phyloP scores from a whole-genome alignment of 2,329 filamentous ascomycete genomes.

The Ceratocystis lukuohia region DNA sequence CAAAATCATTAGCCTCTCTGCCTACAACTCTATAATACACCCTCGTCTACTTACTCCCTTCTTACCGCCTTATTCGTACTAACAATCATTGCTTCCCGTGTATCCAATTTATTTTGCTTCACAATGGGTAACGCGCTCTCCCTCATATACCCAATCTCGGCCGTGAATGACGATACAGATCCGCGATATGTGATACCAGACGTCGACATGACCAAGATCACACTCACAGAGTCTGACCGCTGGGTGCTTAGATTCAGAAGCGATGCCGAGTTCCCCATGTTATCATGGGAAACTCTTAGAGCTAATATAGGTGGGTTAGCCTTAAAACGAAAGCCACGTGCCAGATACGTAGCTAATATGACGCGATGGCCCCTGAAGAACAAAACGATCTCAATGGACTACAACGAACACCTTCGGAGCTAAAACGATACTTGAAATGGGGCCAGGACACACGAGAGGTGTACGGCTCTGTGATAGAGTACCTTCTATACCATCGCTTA shows the following conservation, averaged over 20 bases:
- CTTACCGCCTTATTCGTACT: neutral
- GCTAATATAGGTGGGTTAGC: slow-evolving; percentile 14
- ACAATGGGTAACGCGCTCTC: slow-evolving; percentile 18
- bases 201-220: slow-evolving; percentile 18
- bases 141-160: slow-evolving; percentile 10
- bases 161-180: slow-evolving; percentile 6
- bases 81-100: neutral
- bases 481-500: slow-evolving; percentile 60
- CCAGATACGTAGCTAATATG: neutral
- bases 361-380: slow-evolving; percentile 25
- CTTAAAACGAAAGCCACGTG: neutral
- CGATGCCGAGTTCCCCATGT: slow-evolving; percentile 15
- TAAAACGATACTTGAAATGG: slow-evolving; percentile 68
- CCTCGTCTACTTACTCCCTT: neutral
- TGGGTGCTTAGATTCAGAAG: slow-evolving; percentile 17
- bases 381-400: slow-evolving; percentile 56
- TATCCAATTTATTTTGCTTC: neutral
- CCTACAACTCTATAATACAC: neutral
- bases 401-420: slow-evolving; percentile 66
- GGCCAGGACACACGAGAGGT: slow-evolving; percentile 53
- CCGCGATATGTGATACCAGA: slow-evolving; percentile 17
- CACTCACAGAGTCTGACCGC: slow-evolving; percentile 16
- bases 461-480: slow-evolving; percentile 70
- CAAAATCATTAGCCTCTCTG: neutral
- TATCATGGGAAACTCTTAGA: slow-evolving; percentile 14